Evolutionary conservation across 768 basidiomycete genomes (phyloP).

Genomic region (Pleurotus pulmonarius): DNA sequence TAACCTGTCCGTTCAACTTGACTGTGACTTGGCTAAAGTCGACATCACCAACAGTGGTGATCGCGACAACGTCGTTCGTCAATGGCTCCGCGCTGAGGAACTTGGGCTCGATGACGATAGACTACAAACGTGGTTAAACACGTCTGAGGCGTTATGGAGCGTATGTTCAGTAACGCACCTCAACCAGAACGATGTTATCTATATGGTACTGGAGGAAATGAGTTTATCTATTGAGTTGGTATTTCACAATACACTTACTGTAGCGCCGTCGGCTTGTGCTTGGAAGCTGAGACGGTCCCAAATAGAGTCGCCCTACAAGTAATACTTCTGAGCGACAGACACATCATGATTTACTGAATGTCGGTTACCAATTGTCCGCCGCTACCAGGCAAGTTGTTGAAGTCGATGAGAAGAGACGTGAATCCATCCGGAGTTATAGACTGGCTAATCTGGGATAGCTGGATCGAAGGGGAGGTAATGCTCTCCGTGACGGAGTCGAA

Average conservation of each 20-base stretch:
- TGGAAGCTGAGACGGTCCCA: constrained; percentile 53
- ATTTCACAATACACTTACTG: constrained; percentile 18
- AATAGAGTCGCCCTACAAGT: constrained; percentile 23
- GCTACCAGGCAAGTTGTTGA: constrained; percentile 39
- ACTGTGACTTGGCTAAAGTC: constrained; percentile 35
- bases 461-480: constrained; percentile 32
- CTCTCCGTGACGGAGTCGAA: constrained; percentile 36
- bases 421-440: constrained; percentile 32
- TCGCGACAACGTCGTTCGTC: constrained; percentile 40
- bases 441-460: constrained; percentile 38
- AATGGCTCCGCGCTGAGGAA: constrained; percentile 52
- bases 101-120: constrained; percentile 40
- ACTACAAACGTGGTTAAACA: constrained; percentile 15
- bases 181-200: constrained; percentile 45
- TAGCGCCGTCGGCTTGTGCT: constrained; percentile 40
- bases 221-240: background rate
- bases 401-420: constrained; percentile 44
- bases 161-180: constrained; percentile 19
- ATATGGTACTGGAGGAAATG: constrained; percentile 35
- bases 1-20: constrained; percentile 35
- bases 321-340: no score
- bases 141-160: no score
- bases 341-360: no score
- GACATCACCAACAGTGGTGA: constrained; percentile 45
- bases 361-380: constrained; percentile 29